Conservation (phyloP, 2,329 filamentous ascomycete species). For the Xylariomycetidae sp. region DNA sequence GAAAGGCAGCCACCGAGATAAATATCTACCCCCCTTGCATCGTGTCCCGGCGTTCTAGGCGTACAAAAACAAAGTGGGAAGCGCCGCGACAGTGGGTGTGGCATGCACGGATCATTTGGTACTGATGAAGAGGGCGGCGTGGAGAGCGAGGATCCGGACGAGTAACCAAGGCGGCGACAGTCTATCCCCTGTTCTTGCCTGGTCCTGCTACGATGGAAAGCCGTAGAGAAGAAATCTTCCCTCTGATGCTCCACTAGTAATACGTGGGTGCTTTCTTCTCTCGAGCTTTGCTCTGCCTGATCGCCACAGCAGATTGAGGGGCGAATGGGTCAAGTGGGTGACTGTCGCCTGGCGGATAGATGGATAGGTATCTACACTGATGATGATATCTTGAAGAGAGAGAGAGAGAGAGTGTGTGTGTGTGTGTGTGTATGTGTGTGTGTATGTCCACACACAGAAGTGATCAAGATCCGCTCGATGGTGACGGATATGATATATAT, state of each 20-base stretch:
- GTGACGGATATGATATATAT: no score
- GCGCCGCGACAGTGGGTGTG: slow-evolving; percentile 14
- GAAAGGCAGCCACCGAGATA: slow-evolving; percentile 17
- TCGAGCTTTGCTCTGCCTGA: background rate
- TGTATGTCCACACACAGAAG: no score
- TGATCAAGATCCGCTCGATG: no score
- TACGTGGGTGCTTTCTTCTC: background rate
- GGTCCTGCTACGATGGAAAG: slow-evolving; percentile 40
- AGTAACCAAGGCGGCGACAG: slow-evolving; percentile 54
- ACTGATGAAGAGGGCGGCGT: slow-evolving; percentile 54
- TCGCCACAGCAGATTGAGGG: slow-evolving; percentile 22
- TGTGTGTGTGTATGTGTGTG: no score
- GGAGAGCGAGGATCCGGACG: slow-evolving; percentile 63
- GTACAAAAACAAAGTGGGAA: slow-evolving; percentile 38
- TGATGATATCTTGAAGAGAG: no score
- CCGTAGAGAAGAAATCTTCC: slow-evolving; percentile 1
- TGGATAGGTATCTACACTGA: no score
- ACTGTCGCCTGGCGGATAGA: no score
- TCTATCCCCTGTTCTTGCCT: slow-evolving; percentile 63
- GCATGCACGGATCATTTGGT: slow-evolving; percentile 16
- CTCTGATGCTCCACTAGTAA: background rate
- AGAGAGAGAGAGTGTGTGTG: no score
- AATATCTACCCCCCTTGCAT: slow-evolving; percentile 32
- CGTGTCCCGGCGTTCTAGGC: slow-evolving; percentile 45
- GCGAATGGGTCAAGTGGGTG: slow-evolving; percentile 25